Percentiles rank a stretch among this genome's conserved stretches.
These are phyloP conservation scores for Harringtonia aguacate DNA, from an alignment of 2,329 filamentous ascomycete genomes.

Conservation along the genomic window DNA sequence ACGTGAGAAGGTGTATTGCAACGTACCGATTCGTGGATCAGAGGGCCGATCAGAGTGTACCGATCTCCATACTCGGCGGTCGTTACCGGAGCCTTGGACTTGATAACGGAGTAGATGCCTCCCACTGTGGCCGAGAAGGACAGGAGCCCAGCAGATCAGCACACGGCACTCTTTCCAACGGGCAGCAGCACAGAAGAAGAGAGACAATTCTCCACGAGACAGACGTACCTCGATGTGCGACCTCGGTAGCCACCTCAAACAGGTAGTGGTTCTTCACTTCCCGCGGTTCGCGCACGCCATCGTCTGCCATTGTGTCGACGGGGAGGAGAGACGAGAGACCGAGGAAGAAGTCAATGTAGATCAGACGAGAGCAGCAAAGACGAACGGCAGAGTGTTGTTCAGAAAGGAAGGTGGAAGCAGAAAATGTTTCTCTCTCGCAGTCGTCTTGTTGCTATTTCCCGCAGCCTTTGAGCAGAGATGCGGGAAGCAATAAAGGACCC, in stretches of 20 bases:
- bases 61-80: constrained; percentile 97
- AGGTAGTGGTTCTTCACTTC: constrained; percentile 94
- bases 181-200: not conserved
- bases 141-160: not conserved
- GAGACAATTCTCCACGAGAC: not conserved
- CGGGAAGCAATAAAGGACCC: not conserved
- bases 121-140: constrained; percentile 50
- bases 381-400: not conserved
- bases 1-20: not conserved
- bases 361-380: constrained; percentile 7
- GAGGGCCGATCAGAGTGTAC: constrained; percentile 89
- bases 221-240: constrained; percentile 79
- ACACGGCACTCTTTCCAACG: not conserved
- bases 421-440: not conserved
- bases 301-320: constrained; percentile 19
- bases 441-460: no score
- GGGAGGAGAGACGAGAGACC: not conserved
- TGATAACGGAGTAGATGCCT: constrained; percentile 98
- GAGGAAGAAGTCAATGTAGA: constrained; percentile 7
- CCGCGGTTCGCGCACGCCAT: constrained; percentile 32
- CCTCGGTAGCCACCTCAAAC: constrained; percentile 94
- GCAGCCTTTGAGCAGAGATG: no score
- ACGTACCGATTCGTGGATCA: constrained; percentile 76
- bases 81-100: constrained; percentile 96
- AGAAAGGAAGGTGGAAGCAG: not conserved